Conservation (phyloP, 1,284 basidiomycete species). For the Pseudozyma tsukubaensis region DNA sequence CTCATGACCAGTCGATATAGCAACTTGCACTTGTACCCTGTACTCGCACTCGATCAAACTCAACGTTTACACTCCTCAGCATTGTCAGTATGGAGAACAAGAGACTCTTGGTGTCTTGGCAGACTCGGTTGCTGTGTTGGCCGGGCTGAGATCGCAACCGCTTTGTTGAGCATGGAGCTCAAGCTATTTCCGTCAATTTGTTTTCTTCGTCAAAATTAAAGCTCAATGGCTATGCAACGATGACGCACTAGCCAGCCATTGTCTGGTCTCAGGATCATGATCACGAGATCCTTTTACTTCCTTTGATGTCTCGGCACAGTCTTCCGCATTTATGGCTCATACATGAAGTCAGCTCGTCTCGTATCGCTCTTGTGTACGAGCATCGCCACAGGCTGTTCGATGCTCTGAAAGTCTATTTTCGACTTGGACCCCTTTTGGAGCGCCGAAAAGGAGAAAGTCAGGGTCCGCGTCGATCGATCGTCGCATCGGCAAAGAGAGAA, state of each 20-base stretch:
- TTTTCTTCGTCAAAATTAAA: not conserved
- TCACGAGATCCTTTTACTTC: not conserved
- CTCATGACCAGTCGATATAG: too few relatives aligned
- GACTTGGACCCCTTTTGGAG: too few relatives aligned
- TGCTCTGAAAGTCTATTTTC: too few relatives aligned
- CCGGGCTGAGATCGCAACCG: too few relatives aligned
- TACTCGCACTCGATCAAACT: too few relatives aligned
- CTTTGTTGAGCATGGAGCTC: too few relatives aligned
- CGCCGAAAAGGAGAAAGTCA: not conserved
- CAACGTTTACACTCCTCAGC: too few relatives aligned
- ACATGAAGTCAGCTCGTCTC: not conserved
- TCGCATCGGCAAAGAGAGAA: constrained; percentile 1
- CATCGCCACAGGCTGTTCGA: too few relatives aligned
- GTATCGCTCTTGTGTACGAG: not conserved
- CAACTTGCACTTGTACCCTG: too few relatives aligned
- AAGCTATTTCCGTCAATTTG: not conserved
- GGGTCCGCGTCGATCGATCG: constrained; percentile 5
- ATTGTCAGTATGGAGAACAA: too few relatives aligned
- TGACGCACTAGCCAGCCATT: not conserved
- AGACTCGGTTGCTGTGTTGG: too few relatives aligned
- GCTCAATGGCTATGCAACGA: not conserved
- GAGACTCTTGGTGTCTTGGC: too few relatives aligned
- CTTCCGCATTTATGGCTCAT: not conserved
- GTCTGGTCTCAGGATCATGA: not conserved
- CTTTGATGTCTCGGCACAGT: not conserved